Conservation (phyloP, 2,329 filamentous ascomycete genomes). For the Simplicillium aogashimaense region DNA sequence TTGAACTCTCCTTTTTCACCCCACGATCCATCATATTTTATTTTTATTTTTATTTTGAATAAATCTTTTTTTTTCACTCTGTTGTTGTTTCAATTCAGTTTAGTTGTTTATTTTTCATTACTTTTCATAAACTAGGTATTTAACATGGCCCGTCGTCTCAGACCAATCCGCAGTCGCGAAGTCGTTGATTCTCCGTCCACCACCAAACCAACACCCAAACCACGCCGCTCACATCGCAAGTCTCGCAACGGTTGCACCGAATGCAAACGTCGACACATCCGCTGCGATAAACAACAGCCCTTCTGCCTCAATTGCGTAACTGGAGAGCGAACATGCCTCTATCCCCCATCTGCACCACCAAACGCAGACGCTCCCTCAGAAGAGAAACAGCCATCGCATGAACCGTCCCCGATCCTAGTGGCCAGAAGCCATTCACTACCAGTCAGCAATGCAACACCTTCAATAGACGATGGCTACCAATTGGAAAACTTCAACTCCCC, state of each 20-base stretch:
- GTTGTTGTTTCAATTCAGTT: too few relatives aligned
- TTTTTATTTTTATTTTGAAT: too few relatives aligned
- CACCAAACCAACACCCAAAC: not conserved
- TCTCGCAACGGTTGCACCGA: conserved; percentile 15
- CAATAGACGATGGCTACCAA: not conserved
- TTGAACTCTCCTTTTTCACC: too few relatives aligned
- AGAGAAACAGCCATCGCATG: too few relatives aligned
- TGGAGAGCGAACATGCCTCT: conserved; percentile 16
- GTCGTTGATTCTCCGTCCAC: not conserved
- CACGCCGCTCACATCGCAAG: conserved; percentile 12
- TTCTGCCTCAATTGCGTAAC: conserved; percentile 17
- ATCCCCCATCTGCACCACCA: conserved; percentile 1
- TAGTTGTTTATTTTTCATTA: too few relatives aligned
- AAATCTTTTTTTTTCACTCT: too few relatives aligned
- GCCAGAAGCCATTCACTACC: not conserved
- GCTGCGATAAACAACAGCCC: conserved; percentile 21
- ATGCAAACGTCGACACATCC: conserved; percentile 17
- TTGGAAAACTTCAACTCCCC: not conserved
- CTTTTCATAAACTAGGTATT: too few relatives aligned
- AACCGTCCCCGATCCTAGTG: not conserved
- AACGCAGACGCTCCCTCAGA: too few relatives aligned
- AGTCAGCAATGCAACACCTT: not conserved
- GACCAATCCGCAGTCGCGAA: not conserved
- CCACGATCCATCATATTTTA: too few relatives aligned
- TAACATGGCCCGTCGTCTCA: too few relatives aligned